Conservation (phyloP, 2,329 filamentous ascomycete genomes). For the Beauveria rudraprayagi region DNA sequence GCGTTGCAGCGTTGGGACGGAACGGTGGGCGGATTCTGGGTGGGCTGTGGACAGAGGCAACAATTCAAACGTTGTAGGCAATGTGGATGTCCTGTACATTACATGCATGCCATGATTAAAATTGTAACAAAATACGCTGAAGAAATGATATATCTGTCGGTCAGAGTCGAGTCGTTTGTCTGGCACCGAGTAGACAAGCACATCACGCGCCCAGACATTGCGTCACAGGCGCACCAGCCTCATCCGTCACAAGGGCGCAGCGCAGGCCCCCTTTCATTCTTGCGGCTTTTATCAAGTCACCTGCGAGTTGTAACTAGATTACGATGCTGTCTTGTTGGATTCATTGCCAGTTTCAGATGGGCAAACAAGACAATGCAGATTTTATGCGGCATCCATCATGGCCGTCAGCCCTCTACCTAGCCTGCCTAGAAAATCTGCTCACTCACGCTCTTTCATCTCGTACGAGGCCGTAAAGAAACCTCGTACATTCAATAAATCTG, state of each 20-base stretch:
- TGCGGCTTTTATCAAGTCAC: neutral
- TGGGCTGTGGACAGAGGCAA: neutral
- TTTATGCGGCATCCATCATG: neutral
- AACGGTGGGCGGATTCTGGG: neutral
- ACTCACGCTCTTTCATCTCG: neutral
- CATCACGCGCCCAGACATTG: slow-evolving; percentile 7
- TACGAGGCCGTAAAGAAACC: no score
- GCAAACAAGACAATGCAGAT: neutral
- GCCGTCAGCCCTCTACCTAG: neutral
- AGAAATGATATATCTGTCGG: no score
- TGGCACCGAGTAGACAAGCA: neutral
- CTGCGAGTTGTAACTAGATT: neutral
- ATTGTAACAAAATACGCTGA: no score
- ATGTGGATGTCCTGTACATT: neutral
- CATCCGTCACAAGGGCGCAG: neutral
- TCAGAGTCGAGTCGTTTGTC: no score
- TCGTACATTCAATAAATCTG: no score
- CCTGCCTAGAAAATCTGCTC: neutral
- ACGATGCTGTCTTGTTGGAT: neutral
- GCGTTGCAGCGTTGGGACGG: neutral
- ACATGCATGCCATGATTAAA: no score
- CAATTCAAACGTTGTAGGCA: neutral
- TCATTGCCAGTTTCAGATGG: neutral
- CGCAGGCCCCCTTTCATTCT: neutral
- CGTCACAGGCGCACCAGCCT: slow-evolving; percentile 7